A percentile compares a stretch with the other conserved stretches of the same genome.
Evolutionary conservation across 768 basidiomycete genomes (phyloP).

Genomic region (Russula ochroleuca): DNA sequence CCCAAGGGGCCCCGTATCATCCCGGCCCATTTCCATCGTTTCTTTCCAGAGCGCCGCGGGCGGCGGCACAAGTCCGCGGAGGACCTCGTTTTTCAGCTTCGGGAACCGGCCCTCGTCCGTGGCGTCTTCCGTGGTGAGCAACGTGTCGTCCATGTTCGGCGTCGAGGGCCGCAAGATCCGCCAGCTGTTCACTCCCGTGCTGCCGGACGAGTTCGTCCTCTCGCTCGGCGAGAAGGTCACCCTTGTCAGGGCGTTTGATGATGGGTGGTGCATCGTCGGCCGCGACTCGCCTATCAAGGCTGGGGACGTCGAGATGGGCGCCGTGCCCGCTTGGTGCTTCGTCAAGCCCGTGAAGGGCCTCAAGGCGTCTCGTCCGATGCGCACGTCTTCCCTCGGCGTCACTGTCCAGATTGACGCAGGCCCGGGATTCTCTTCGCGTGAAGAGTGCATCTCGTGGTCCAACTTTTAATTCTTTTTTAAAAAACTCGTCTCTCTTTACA

Average conservation of each 20-base stretch:
- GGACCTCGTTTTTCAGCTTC: constrained; percentile 19
- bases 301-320: constrained; percentile 58
- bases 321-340: constrained; percentile 78
- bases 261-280: constrained; percentile 76
- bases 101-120: constrained; percentile 26
- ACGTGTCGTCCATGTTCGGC: constrained; percentile 20
- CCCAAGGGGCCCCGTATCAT: not conserved
- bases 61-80: not conserved
- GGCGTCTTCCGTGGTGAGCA: constrained; percentile 14
- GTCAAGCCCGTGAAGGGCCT: constrained; percentile 57
- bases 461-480: constrained; percentile 42
- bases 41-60: constrained; percentile 9
- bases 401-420: constrained; percentile 50
- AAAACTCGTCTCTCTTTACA: no score
- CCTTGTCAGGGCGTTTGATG: constrained; percentile 62
- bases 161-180: constrained; percentile 48
- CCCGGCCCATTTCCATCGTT: constrained; percentile 20
- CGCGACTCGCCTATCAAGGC: constrained; percentile 41
- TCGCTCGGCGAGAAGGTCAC: constrained; percentile 55
- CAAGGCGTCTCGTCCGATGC: constrained; percentile 57
- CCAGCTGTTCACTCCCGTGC: constrained; percentile 61
- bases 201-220: constrained; percentile 69
- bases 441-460: constrained; percentile 65
- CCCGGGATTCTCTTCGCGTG: constrained; percentile 37
- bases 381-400: constrained; percentile 59